Base-by-base conservation (phyloP, 2,329 filamentous ascomycete genomes). In the Macrophomina phaseolina region DNA sequence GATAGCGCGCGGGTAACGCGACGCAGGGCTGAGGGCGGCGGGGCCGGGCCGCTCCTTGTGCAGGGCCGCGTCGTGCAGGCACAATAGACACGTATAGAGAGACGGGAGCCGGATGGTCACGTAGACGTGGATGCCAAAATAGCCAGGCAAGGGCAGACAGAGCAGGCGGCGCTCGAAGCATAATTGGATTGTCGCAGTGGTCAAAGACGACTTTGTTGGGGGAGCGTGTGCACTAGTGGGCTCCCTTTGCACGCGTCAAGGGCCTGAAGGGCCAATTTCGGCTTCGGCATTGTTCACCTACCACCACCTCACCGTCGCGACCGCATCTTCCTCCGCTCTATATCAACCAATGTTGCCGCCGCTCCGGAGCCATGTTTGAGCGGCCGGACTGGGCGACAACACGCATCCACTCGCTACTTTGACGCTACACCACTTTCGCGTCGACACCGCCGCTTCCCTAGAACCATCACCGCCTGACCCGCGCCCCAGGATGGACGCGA, bases 401-500 rank as follows among this genome's bases (percentile, higher is more conserved):
- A 16, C 48, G 58, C 63, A 58, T 58, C 40, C 34, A 56, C 40
- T 55, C 63, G 46, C 30, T 48, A 38, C 42, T 28, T 14, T 49
- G 28, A 53, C 62, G 23, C 28, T 56, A 65, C 40, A 23, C 16
- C n/a, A 16, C 46, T 16, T 49, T n/a, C 7, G 18, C 62, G 4
- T 16, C 45, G 48, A 7, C 52, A 40, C 45, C 36, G 23, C 51
- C n/a, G 30, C 48, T 45, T n/a, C 62, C 48, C 30, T 32, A 48
- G 28, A 28, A 38, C 9, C 56, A 18, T 30, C 32, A 3, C n/a
- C 58, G 30, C 34, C 42, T 8, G 38, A 32, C 45, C 45, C 45
- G 58, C 58, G 58, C 49, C 45, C 58, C 45, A 46, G 34, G 36
- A 68, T 68, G 67, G 67, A 68, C 48, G 46, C 60, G 18, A 67